phyloP scores from a whole-genome alignment of 2,329 filamentous ascomycete genomes.

The Trichoderma breve region DNA sequence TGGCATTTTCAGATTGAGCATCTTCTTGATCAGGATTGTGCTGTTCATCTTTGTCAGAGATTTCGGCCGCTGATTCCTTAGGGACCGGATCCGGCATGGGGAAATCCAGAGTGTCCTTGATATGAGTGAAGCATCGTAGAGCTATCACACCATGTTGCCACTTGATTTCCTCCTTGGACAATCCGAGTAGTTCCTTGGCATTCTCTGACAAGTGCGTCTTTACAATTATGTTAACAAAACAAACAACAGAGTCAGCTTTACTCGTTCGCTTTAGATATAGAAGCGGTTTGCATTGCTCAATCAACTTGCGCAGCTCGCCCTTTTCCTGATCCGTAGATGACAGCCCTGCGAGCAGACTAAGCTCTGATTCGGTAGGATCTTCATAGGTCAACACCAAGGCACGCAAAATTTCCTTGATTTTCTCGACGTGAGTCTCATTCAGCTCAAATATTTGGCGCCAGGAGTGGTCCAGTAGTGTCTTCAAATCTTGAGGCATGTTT shows the following conservation, averaged over 20 bases:
- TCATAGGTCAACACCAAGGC: slow-evolving; percentile 42
- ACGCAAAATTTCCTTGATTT: slow-evolving; percentile 43
- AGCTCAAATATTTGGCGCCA: slow-evolving; percentile 39
- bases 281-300: slow-evolving; percentile 40
- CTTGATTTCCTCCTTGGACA: slow-evolving; percentile 39
- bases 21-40: neutral
- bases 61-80: neutral
- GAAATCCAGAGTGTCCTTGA: slow-evolving; percentile 36
- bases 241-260: neutral
- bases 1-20: neutral
- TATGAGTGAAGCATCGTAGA: slow-evolving; percentile 38
- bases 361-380: slow-evolving; percentile 39
- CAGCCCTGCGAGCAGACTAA: slow-evolving; percentile 39
- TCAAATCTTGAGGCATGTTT: slow-evolving; percentile 40
- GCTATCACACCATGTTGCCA: slow-evolving; percentile 44
- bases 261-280: slow-evolving; percentile 25
- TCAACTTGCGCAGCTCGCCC: slow-evolving; percentile 34
- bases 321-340: slow-evolving; percentile 32
- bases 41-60: neutral
- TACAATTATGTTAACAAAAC: slow-evolving; percentile 34
- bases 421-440: slow-evolving; percentile 34
- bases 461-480: slow-evolving; percentile 36
- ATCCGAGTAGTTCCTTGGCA: slow-evolving; percentile 31
- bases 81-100: slow-evolving; percentile 1
- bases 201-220: slow-evolving; percentile 42